phyloP scores from a whole-genome alignment of 73 alveolate species.

The Uronychia setigera region DNA sequence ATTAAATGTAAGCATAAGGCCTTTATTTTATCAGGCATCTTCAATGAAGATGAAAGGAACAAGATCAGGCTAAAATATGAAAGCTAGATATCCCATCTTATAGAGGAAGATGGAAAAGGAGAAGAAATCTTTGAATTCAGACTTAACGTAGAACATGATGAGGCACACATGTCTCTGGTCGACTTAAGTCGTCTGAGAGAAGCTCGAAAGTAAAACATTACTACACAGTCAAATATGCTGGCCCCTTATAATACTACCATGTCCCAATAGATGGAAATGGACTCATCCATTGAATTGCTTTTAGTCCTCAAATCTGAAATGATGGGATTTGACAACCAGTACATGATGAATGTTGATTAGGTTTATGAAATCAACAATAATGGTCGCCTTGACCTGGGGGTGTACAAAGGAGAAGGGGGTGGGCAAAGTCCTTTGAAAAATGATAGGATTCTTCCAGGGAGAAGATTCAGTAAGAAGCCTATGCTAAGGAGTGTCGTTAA shows the following conservation, averaged over 20 bases:
- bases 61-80: neutral
- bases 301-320: neutral
- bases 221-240: constrained; percentile 50
- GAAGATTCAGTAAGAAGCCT: no score
- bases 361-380: neutral
- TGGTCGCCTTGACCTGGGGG: neutral
- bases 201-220: neutral
- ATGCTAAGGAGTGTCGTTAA: no score
- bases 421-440: no score
- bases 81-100: neutral
- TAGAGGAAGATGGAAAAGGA: neutral
- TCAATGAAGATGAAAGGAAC: neutral
- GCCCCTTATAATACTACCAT: constrained; percentile 66
- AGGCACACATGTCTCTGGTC: neutral
- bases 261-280: neutral
- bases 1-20: neutral
- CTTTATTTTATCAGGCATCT: neutral
- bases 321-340: neutral
- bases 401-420: neutral
- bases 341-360: neutral
- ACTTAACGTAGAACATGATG: neutral
- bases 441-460: no score
- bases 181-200: neutral
- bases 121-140: neutral
- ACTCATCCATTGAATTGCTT: neutral